A percentile compares a stretch with the other conserved stretches of the same genome.
Evolutionary conservation across 441 rosid species (phyloP).

Genomic region (Arabidopsis hybrid): DNA sequence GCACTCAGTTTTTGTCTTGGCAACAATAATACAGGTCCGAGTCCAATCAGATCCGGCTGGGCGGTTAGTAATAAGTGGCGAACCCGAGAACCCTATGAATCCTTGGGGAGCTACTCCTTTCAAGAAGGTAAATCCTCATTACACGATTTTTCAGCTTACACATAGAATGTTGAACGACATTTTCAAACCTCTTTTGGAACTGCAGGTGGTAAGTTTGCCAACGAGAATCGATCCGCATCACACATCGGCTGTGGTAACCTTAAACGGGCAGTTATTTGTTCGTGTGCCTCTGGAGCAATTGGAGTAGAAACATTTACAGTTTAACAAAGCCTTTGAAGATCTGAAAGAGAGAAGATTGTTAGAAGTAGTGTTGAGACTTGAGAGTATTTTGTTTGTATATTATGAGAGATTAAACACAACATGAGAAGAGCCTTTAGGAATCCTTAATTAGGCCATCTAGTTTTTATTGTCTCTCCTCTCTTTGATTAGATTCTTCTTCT

Average conservation of each 20-base stretch:
- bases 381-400: slow-evolving; percentile 44
- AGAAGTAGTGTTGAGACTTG: slow-evolving; percentile 44
- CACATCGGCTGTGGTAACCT: slow-evolving; percentile 93
- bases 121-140: slow-evolving; percentile 55
- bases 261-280: slow-evolving; percentile 91
- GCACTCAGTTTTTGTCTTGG: slow-evolving; percentile 30
- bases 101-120: slow-evolving; percentile 85
- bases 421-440: slow-evolving; percentile 38
- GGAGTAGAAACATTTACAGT: slow-evolving; percentile 43
- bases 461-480: slow-evolving; percentile 37
- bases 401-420: slow-evolving; percentile 38
- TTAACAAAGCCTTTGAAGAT: slow-evolving; percentile 36
- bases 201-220: slow-evolving; percentile 87
- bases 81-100: slow-evolving; percentile 70
- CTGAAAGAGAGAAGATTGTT: slow-evolving; percentile 29
- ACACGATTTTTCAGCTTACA: neutral
- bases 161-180: slow-evolving; percentile 9
- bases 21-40: slow-evolving; percentile 56
- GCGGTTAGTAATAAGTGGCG: slow-evolving; percentile 72
- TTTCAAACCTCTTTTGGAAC: neutral
- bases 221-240: slow-evolving; percentile 90
- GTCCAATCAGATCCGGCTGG: slow-evolving; percentile 87
- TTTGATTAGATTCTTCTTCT: slow-evolving; percentile 33
- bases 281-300: slow-evolving; percentile 86
- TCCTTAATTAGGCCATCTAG: slow-evolving; percentile 40